These are phyloP conservation scores for Epichloe amarillans DNA, from an alignment of 2,329 filamentous ascomycete species.

Conservation along the genomic window DNA sequence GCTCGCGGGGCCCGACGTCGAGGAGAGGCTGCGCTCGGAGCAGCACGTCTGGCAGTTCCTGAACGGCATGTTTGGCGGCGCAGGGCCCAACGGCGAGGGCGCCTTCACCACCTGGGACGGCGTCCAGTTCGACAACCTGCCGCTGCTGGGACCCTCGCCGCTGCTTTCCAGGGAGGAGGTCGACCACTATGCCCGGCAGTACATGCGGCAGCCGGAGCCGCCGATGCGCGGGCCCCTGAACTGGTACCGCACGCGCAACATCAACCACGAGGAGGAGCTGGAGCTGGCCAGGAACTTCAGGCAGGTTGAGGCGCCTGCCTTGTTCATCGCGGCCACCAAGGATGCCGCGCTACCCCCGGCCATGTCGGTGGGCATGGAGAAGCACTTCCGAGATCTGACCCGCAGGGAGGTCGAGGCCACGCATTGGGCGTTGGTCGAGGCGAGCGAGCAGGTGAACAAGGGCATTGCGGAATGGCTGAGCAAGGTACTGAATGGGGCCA, in stretches of 20 bases:
- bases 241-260: slow-evolving; percentile 67
- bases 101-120: slow-evolving; percentile 50
- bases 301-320: slow-evolving; percentile 46
- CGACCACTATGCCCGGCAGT: slow-evolving; percentile 65
- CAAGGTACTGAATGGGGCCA: slow-evolving; percentile 19
- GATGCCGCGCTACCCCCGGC: slow-evolving; percentile 61
- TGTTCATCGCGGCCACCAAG: slow-evolving; percentile 60
- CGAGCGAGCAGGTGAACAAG: slow-evolving; percentile 54
- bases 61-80: slow-evolving; percentile 56
- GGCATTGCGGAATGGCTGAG: slow-evolving; percentile 54
- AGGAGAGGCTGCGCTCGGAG: slow-evolving; percentile 41
- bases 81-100: slow-evolving; percentile 37
- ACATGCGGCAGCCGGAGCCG: slow-evolving; percentile 35
- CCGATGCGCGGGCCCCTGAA: slow-evolving; percentile 71
- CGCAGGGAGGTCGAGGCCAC: slow-evolving; percentile 50
- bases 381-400: slow-evolving; percentile 50
- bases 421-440: slow-evolving; percentile 79
- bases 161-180: slow-evolving; percentile 57
- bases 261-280: slow-evolving; percentile 67
- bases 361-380: slow-evolving; percentile 61
- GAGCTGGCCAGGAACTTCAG: slow-evolving; percentile 42
- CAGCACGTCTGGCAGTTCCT: slow-evolving; percentile 58
- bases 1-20: slow-evolving; percentile 54
- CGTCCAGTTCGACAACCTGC: slow-evolving; percentile 48
- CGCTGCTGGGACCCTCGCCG: slow-evolving; percentile 39